Evolutionary conservation across 106 monocot genomes (phyloP), one percentile per base, ranked within the genome.

Genomic region (Phalaenopsis aphrodite): DNA sequence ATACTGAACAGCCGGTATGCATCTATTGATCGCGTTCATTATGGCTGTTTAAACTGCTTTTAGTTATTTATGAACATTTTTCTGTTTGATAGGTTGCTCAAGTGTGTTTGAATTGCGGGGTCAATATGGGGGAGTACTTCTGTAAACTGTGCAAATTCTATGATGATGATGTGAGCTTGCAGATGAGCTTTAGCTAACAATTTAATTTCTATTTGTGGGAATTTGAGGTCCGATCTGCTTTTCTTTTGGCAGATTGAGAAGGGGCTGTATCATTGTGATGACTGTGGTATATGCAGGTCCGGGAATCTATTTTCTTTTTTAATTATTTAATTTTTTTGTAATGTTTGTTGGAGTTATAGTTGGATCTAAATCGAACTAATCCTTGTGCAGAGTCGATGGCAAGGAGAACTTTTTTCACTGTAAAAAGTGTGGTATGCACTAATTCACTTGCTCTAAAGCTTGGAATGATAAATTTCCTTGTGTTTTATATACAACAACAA

Each of bases 111-210:
- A 88, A 84, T 19, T 95, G 95, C 55, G 95, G 90, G n/a, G 87
- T 95, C n/a, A 92, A 86, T 68, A 92, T 95, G 95, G 92, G 95
- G 55, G 90, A 90, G 41, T 95, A 95, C 64, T 95, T 84, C 52
- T 95, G 95, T 75, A 66, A 82, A 36, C 42, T 84, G 8, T 95
- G 95, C 90, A 95, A 95, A 43, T 92, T 95, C 77, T 95, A 83
- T 77, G 95, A 95, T 67, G 95, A 95, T 79, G 86, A 92, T 77
- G 94, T 94, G 57, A 90, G 90, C 14, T 36, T 75, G 78, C 16
- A 18, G 71, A 41, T 14, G 14, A 15, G 5, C 41, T 71, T 71
- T 36, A 71, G 18, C 19, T 45, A 75, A n/a, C 14, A 75, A 75
- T 11, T 7, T 8, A 18, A 8, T 16, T 75, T 17, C 14, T 4